These are phyloP conservation scores for Diaporthe australafricana DNA, from an alignment of 2,329 filamentous ascomycete genomes.

Conservation along the genomic window DNA sequence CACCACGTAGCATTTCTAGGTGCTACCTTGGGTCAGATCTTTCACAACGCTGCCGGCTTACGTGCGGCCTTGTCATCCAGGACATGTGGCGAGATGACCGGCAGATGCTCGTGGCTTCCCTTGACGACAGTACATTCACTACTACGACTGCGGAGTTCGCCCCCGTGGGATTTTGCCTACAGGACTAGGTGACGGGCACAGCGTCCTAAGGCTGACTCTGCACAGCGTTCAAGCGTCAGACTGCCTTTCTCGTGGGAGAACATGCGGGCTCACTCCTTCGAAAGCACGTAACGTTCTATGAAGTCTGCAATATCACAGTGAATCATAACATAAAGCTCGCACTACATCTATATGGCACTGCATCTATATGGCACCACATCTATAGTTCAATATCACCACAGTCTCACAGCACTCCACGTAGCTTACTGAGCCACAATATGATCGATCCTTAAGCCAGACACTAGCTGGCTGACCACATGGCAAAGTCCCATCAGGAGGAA, in stretches of 20 bases:
- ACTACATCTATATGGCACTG: no score
- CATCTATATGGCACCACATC: background rate
- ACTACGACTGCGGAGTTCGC: background rate
- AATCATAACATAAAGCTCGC: no score
- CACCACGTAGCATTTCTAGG: background rate
- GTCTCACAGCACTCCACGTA: conserved; percentile 3
- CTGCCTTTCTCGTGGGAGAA: no score
- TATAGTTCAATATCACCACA: background rate
- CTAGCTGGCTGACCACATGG: background rate
- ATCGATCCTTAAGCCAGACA: background rate
- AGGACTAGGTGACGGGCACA: background rate
- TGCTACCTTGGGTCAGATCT: background rate
- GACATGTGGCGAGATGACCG: background rate
- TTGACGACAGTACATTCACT: background rate
- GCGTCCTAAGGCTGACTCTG: background rate
- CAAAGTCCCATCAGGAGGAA: background rate
- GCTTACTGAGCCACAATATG: background rate
- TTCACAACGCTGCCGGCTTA: background rate
- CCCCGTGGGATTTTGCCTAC: background rate
- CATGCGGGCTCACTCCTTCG: background rate
- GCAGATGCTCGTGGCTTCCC: background rate
- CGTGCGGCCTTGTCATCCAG: background rate
- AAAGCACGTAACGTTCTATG: conserved; percentile 3
- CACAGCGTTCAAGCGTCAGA: background rate
- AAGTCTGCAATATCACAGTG: background rate